These are phyloP conservation scores for Irpex sp. DNA, from an alignment of 1,284 basidiomycete genomes.

Conservation along the genomic window DNA sequence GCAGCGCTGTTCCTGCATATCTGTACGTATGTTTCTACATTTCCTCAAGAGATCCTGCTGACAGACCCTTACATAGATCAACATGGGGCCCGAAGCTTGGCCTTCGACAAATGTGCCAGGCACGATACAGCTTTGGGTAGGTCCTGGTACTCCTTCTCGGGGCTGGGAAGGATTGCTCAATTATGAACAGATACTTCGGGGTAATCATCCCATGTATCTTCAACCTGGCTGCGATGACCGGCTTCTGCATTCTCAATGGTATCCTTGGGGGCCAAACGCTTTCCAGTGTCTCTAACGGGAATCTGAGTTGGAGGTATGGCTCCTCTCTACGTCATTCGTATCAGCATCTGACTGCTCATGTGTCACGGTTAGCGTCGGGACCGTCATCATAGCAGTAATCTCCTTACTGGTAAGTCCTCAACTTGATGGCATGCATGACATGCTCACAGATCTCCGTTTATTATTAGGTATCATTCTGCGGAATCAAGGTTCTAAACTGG, in stretches of 20 bases:
- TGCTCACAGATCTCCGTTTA: too few relatives aligned
- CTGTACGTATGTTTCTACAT: slow-evolving; percentile 37
- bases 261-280: slow-evolving; percentile 78
- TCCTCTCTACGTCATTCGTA: background rate
- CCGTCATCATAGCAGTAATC: slow-evolving; percentile 80
- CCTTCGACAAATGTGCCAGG: slow-evolving; percentile 85
- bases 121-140: slow-evolving; percentile 77
- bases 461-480: slow-evolving; percentile 72
- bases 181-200: slow-evolving; percentile 49
- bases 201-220: slow-evolving; percentile 57
- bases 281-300: slow-evolving; percentile 60
- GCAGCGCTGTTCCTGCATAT: slow-evolving; percentile 52
- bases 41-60: slow-evolving; percentile 3
- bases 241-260: slow-evolving; percentile 71
- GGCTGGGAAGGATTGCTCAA: background rate
- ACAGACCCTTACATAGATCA: slow-evolving; percentile 38
- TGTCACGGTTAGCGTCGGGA: slow-evolving; percentile 64
- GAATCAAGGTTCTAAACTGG: slow-evolving; percentile 73
- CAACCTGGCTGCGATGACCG: slow-evolving; percentile 60
- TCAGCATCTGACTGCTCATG: background rate
- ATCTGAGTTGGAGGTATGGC: slow-evolving; percentile 64
- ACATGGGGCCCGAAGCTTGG: slow-evolving; percentile 87
- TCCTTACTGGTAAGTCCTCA: slow-evolving; percentile 60
- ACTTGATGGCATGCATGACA: too few relatives aligned
- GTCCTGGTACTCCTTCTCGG: slow-evolving; percentile 17